Percentiles rank a stretch among this genome's conserved stretches.
phyloP scores from a whole-genome alignment of 768 basidiomycete genomes.

The Amanita fuliginea region DNA sequence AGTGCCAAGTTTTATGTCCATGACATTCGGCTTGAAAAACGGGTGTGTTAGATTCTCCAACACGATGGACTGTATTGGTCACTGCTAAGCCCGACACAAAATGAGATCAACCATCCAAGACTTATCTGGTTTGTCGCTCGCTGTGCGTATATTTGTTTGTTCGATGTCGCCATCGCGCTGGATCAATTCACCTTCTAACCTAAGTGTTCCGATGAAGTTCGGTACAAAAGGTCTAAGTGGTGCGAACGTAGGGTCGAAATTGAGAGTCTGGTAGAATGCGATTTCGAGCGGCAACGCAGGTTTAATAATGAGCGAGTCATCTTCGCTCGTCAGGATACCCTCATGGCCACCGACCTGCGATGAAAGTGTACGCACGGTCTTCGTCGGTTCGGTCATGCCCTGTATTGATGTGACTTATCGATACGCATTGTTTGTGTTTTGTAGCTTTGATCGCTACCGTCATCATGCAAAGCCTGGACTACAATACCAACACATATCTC shows the following conservation, averaged over 20 bases:
- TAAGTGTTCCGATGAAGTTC: constrained; percentile 69
- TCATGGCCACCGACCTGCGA: constrained; percentile 78
- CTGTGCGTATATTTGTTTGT: background rate
- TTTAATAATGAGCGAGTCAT: constrained; percentile 76
- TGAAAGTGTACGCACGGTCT: constrained; percentile 22
- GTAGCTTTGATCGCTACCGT: background rate
- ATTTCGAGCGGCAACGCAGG: constrained; percentile 54
- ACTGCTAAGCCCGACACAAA: background rate
- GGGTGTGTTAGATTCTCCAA: constrained; percentile 71
- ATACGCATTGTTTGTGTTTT: background rate
- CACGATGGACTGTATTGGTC: constrained; percentile 54
- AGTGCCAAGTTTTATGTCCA: constrained; percentile 92
- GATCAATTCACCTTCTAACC: constrained; percentile 52
- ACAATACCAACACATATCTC: constrained; percentile 29
- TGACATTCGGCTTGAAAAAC: constrained; percentile 74
- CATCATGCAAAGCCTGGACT: constrained; percentile 21
- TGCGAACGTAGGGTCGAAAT: constrained; percentile 26
- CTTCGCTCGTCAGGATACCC: constrained; percentile 59
- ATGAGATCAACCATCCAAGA: constrained; percentile 6
- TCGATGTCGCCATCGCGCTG: constrained; percentile 16
- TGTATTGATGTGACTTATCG: constrained; percentile 1
- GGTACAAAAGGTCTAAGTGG: constrained; percentile 54
- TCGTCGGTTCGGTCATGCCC: constrained; percentile 5
- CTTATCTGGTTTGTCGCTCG: constrained; percentile 33
- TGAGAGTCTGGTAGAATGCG: constrained; percentile 56